Percentiles rank a stretch among this genome's conserved stretches.
phyloP scores from a whole-genome alignment of 345 rosid genomes.

The Eucalyptus paniculata region DNA sequence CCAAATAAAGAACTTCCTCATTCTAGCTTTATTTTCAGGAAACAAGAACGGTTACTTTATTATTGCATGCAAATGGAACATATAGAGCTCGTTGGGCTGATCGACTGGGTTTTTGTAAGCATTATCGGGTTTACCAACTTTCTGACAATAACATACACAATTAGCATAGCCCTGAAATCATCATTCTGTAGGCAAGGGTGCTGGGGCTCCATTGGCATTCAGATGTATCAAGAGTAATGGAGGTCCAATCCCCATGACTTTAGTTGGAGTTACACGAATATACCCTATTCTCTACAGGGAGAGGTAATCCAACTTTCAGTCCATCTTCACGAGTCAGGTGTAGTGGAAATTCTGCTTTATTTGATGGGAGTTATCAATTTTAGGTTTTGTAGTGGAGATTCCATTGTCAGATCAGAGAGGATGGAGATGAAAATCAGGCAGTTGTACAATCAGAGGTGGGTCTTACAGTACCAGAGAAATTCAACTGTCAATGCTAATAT shows the following conservation, averaged over 20 bases:
- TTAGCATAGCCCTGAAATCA: background rate
- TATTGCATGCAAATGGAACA: conserved; percentile 82
- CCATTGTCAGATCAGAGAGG: conserved; percentile 79
- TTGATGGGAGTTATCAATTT: background rate
- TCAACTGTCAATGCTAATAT: background rate
- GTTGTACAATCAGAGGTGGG: conserved; percentile 36
- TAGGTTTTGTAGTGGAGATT: conserved; percentile 44
- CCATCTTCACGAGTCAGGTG: background rate
- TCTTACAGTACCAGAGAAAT: background rate
- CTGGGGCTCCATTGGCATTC: conserved; percentile 65
- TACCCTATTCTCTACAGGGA: conserved; percentile 90
- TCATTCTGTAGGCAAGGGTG: conserved; percentile 44
- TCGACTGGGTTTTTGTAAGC: conserved; percentile 85
- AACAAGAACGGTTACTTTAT: conserved; percentile 35
- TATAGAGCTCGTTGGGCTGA: conserved; percentile 96
- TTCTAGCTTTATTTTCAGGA: conserved; percentile 34
- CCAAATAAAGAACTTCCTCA: background rate
- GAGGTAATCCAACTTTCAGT: conserved; percentile 31
- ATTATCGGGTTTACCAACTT: background rate
- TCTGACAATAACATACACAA: background rate
- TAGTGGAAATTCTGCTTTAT: background rate
- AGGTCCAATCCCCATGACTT: conserved; percentile 68
- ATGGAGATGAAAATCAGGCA: conserved; percentile 55
- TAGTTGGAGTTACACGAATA: conserved; percentile 79
- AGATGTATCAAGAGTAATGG: conserved; percentile 86